phyloP scores from a whole-genome alignment of 306 rosid genomes.

The Quercus cerris region DNA sequence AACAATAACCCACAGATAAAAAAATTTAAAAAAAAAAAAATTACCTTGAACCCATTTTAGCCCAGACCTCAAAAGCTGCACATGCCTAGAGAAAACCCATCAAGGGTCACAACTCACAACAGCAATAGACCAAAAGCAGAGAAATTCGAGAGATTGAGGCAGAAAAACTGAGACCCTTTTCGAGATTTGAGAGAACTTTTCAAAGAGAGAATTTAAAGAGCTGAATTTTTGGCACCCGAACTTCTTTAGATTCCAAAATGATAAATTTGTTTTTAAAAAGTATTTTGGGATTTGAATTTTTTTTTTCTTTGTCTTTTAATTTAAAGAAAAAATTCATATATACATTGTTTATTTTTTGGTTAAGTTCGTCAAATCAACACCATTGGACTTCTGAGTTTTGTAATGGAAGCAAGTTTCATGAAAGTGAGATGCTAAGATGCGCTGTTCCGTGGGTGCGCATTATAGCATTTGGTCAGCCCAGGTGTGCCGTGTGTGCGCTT shows the following conservation, averaged over 20 bases:
- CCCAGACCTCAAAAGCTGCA: conserved; percentile 9
- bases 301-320: too few species aligned
- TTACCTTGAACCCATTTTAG: conserved; percentile 20
- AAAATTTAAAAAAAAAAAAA: not conserved
- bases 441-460: not conserved
- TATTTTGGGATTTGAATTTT: not conserved
- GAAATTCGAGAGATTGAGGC: not conserved
- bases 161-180: not conserved
- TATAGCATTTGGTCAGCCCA: not conserved
- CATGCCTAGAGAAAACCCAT: conserved; percentile 19
- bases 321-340: not conserved
- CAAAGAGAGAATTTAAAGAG: not conserved
- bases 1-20: not conserved
- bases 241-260: not conserved
- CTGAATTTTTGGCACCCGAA: not conserved
- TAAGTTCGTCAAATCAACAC: not conserved
- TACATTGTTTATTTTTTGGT: not conserved
- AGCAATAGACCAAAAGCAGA: not conserved
- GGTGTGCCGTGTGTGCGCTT: not conserved
- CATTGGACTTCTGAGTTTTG: not conserved
- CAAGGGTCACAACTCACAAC: conserved; percentile 21
- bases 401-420: not conserved
- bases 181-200: not conserved
- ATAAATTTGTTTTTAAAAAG: not conserved
- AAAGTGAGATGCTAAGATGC: not conserved